A percentile compares a stretch with the other conserved stretches of the same genome.
Evolutionary conservation across 345 rosid species (phyloP).

Genomic region (Sisymbrium altissimum): DNA sequence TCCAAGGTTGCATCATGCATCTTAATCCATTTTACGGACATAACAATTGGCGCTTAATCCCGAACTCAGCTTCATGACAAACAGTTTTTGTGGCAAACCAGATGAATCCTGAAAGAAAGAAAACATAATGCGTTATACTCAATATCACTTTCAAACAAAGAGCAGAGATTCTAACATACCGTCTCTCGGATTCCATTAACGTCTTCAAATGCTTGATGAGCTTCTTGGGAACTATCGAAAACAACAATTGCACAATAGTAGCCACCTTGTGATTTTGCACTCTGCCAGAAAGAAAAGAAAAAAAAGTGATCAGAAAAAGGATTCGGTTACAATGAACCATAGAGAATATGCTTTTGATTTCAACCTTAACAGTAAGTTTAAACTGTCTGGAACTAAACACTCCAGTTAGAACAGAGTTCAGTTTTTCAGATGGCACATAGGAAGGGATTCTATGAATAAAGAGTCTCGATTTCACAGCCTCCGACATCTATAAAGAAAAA

Average conservation of each 20-base stretch:
- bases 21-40: constrained; percentile 49
- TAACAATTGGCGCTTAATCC: constrained; percentile 37
- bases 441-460: constrained; percentile 62
- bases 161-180: constrained; percentile 33
- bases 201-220: constrained; percentile 50
- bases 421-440: constrained; percentile 30
- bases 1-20: not conserved
- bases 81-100: constrained; percentile 56
- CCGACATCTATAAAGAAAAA: constrained; percentile 35
- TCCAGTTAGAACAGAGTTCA: constrained; percentile 33
- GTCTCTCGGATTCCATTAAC: constrained; percentile 41
- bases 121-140: not conserved
- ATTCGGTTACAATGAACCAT: not conserved
- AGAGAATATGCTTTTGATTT: not conserved
- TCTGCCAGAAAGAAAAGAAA: constrained; percentile 38
- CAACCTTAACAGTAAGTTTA: constrained; percentile 56
- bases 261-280: constrained; percentile 37
- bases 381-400: not conserved
- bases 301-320: not conserved
- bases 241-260: constrained; percentile 49
- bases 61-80: constrained; percentile 27
- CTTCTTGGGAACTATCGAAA: constrained; percentile 50
- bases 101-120: constrained; percentile 46
- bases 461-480: constrained; percentile 48
- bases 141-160: not conserved